Conservation (phyloP, 805 yeast species). For the Suhomyces canberraensis region DNA sequence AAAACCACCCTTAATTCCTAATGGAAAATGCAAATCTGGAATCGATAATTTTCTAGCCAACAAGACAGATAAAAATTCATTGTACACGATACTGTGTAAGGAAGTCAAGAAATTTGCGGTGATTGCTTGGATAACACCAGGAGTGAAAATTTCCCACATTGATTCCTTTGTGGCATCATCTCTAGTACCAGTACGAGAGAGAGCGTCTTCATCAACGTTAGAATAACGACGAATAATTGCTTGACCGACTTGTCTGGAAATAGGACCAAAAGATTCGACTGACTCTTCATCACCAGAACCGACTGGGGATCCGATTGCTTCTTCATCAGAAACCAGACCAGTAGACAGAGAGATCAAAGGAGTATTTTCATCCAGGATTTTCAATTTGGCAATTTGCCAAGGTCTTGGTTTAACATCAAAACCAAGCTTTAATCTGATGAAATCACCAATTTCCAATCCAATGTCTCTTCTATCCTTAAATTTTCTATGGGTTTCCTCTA, state of each 20-base stretch:
- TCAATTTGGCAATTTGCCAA: conserved; percentile 17
- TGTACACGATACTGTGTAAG: conserved; percentile 47
- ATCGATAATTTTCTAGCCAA: conserved; percentile 35
- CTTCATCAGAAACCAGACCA: background rate
- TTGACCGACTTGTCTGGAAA: conserved; percentile 11
- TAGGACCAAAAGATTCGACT: conserved; percentile 5
- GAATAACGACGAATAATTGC: conserved; percentile 18
- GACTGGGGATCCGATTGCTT: background rate
- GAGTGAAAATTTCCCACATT: conserved; percentile 22
- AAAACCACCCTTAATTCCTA: conserved; percentile 50
- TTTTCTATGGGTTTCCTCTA: conserved; percentile 36
- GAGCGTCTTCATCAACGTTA: conserved; percentile 11
- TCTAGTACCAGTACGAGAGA: conserved; percentile 1
- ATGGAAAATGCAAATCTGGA: conserved; percentile 43
- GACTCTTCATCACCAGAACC: conserved; percentile 1
- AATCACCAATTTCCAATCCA: conserved; percentile 39
- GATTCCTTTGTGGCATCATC: conserved; percentile 1
- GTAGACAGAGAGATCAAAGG: conserved; percentile 2
- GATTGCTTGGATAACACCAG: conserved; percentile 29
- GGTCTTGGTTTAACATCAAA: conserved; percentile 24
- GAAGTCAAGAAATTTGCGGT: conserved; percentile 40
- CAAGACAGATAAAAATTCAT: conserved; percentile 55
- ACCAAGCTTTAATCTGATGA: conserved; percentile 23
- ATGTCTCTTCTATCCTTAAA: conserved; percentile 22
- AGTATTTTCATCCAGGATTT: background rate